phyloP scores from a whole-genome alignment of 257 asterid genomes.

The Forsythia viridissima region DNA sequence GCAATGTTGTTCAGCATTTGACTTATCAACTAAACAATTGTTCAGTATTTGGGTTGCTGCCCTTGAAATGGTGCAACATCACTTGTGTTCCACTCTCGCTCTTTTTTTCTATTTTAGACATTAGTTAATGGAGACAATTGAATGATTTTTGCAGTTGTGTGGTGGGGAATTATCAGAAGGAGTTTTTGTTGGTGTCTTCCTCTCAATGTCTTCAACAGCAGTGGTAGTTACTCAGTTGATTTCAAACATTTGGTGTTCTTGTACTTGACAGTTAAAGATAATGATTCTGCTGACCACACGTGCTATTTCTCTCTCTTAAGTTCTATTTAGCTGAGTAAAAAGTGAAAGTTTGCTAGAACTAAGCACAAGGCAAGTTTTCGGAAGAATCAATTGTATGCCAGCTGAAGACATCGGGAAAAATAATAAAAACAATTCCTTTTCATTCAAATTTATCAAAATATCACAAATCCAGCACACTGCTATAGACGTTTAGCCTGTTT shows the following conservation, averaged over 20 bases:
- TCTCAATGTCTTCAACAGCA: slow-evolving; percentile 93
- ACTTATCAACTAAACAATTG: background rate
- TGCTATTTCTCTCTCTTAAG: background rate
- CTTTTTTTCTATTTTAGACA: slow-evolving; percentile 20
- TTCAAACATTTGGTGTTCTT: slow-evolving; percentile 1
- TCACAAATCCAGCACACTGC: slow-evolving; percentile 1
- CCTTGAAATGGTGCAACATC: slow-evolving; percentile 12
- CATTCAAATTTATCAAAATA: background rate
- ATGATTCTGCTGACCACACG: slow-evolving; percentile 19
- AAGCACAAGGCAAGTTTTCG: background rate
- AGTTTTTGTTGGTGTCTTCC: slow-evolving; percentile 85
- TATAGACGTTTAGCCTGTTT: background rate
- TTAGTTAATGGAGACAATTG: slow-evolving; percentile 16
- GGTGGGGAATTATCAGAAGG: slow-evolving; percentile 90
- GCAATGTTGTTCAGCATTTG: slow-evolving; percentile 15
- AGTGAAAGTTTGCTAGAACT: background rate
- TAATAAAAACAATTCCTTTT: background rate
- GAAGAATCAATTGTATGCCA: background rate
- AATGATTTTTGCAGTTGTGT: slow-evolving; percentile 59
- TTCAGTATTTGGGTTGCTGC: slow-evolving; percentile 21
- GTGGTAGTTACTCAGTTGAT: slow-evolving; percentile 52
- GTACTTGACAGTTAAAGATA: slow-evolving; percentile 6
- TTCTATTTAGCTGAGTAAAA: background rate
- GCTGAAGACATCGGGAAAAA: background rate
- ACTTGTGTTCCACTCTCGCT: slow-evolving; percentile 4